Evolutionary conservation across 2,329 filamentous ascomycete species (phyloP).

Genomic region (Pestalotiopsis sp.): DNA sequence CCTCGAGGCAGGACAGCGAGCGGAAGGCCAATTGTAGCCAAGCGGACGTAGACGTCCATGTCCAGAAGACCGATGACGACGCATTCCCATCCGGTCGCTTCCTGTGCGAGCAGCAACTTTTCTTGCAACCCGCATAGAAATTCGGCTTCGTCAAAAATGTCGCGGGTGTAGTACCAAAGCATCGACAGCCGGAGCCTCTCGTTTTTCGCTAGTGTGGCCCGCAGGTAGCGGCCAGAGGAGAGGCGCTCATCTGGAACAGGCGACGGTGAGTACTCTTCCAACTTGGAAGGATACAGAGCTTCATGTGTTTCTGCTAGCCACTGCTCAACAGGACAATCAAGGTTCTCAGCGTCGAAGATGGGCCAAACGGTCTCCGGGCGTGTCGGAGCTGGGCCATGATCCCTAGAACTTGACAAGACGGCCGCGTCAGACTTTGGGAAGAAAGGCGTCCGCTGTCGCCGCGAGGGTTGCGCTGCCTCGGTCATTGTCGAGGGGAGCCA

Average conservation of each 20-base stretch:
- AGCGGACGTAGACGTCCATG: constrained; percentile 42
- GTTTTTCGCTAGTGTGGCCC: constrained; percentile 27
- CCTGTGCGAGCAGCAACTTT: constrained; percentile 41
- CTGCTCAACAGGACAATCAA: neutral
- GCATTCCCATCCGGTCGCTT: constrained; percentile 47
- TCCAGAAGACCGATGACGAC: constrained; percentile 47
- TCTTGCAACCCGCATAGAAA: constrained; percentile 43
- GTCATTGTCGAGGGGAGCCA: neutral
- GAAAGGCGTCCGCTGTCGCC: constrained; percentile 17
- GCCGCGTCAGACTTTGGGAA: constrained; percentile 28
- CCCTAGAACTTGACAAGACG: constrained; percentile 23
- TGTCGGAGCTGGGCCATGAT: neutral
- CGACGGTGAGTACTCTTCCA: neutral
- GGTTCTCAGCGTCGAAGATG: constrained; percentile 9
- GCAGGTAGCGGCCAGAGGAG: constrained; percentile 22
- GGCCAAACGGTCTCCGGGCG: neutral
- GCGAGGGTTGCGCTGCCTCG: neutral
- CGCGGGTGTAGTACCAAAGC: constrained; percentile 47
- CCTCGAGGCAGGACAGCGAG: constrained; percentile 44
- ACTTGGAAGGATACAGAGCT: neutral
- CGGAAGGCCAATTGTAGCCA: constrained; percentile 43
- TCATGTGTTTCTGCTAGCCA: neutral
- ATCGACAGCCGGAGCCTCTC: constrained; percentile 34
- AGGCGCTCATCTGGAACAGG: neutral
- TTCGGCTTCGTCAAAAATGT: constrained; percentile 40